phyloP scores from a whole-genome alignment of 2,329 filamentous ascomycete genomes.

The Arthrobotrys megalospora region DNA sequence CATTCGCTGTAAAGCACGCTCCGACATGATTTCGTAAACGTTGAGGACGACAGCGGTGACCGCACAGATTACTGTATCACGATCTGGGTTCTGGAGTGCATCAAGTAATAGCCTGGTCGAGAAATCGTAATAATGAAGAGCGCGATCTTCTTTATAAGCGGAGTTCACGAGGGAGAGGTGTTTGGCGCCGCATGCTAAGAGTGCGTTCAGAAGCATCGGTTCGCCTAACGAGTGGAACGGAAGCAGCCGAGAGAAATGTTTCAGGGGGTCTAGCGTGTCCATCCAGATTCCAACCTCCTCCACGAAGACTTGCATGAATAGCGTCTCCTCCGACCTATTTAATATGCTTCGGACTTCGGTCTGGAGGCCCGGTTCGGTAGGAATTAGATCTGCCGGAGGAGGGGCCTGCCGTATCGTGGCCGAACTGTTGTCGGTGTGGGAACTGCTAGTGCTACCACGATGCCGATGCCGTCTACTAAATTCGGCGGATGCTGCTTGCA shows the following conservation, averaged over 20 bases:
- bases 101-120: constrained; percentile 84
- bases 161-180: constrained; percentile 81
- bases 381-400: constrained; percentile 64
- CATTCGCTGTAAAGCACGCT: constrained; percentile 83
- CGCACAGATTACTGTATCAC: constrained; percentile 86
- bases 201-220: constrained; percentile 89
- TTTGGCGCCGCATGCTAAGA: constrained; percentile 88
- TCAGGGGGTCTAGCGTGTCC: constrained; percentile 87
- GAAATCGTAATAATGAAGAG: constrained; percentile 85
- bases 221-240: constrained; percentile 86
- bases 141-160: constrained; percentile 81
- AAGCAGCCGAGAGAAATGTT: constrained; percentile 88
- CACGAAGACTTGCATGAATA: constrained; percentile 93
- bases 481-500: constrained; percentile 32
- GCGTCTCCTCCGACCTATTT: constrained; percentile 81
- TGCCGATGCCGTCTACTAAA: constrained; percentile 60
- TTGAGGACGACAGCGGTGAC: constrained; percentile 90
- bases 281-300: constrained; percentile 94
- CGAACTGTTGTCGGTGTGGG: constrained; percentile 58
- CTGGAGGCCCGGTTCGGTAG: constrained; percentile 66
- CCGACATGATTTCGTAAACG: constrained; percentile 93
- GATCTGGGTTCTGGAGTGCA: constrained; percentile 84
- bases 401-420: constrained; percentile 61
- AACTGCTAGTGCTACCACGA: constrained; percentile 61
- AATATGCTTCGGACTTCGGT: constrained; percentile 75